These are phyloP conservation scores for Amanita polypyramis DNA, from an alignment of 768 basidiomycete genomes.

Conservation along the genomic window DNA sequence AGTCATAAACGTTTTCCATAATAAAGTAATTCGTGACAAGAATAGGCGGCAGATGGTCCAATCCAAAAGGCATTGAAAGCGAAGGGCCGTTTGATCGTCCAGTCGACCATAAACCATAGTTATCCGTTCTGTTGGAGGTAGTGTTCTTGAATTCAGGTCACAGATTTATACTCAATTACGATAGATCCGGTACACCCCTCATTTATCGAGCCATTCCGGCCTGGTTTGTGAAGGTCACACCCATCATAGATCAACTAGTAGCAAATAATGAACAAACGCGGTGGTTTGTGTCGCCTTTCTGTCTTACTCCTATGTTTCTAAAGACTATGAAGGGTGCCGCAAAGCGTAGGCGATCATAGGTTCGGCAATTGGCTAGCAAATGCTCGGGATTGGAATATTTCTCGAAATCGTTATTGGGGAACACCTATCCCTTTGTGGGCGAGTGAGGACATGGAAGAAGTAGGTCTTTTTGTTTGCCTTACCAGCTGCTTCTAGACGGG, in stretches of 20 bases:
- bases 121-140: conserved; percentile 99
- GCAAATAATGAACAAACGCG: conserved; percentile 82
- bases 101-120: conserved; percentile 78
- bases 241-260: conserved; percentile 78
- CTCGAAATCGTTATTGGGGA: conserved; percentile 98
- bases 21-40: conserved; percentile 4
- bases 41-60: conserved; percentile 85
- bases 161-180: not conserved
- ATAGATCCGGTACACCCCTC: conserved; percentile 87
- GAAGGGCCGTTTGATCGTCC: conserved; percentile 80
- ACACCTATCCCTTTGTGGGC: conserved; percentile 96
- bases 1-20: conserved; percentile 9
- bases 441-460: conserved; percentile 89
- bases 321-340: conserved; percentile 64
- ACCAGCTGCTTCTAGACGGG: not conserved
- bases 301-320: not conserved
- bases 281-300: conserved; percentile 44
- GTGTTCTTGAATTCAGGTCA: conserved; percentile 8
- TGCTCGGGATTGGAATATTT: conserved; percentile 99
- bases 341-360: conserved; percentile 78
- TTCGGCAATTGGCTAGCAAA: conserved; percentile 98
- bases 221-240: conserved; percentile 91
- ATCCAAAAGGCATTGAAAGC: conserved; percentile 87
- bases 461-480: conserved; percentile 14
- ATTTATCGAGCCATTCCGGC: conserved; percentile 93